A percentile compares a stretch with the other conserved stretches of the same genome.
phyloP scores from a whole-genome alignment of 83 land plant species.

The Picea abies region DNA sequence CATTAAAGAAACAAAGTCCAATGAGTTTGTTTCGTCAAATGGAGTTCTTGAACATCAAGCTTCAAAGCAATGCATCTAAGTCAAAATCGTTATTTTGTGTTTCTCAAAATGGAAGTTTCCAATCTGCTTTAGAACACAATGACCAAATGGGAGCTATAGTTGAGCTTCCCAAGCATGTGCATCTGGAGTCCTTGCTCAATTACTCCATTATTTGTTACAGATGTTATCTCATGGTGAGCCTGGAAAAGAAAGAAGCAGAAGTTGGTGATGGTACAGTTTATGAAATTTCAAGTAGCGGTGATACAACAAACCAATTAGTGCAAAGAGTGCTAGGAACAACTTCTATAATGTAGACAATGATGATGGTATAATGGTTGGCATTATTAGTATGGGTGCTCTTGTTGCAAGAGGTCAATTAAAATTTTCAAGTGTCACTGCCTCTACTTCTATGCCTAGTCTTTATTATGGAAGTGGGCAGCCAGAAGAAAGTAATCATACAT shows the following conservation, averaged over 20 bases:
- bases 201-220: no score
- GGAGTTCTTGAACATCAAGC: not conserved
- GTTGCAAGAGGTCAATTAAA: conserved; percentile 77
- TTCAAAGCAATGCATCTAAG: conserved; percentile 27
- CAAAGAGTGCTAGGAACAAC: no score
- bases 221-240: no score
- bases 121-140: not conserved
- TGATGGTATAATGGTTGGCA: not conserved
- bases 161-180: not conserved
- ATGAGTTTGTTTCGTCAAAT: not conserved
- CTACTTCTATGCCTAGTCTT: conserved; percentile 22
- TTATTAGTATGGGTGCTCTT: conserved; percentile 83
- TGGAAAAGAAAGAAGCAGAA: no score
- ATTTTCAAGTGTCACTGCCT: conserved; percentile 25
- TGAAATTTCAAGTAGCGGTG: no score
- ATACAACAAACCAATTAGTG: no score
- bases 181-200: no score
- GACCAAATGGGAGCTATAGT: not conserved
- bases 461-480: conserved; percentile 3
- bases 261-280: no score
- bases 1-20: no score
- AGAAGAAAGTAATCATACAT: conserved; percentile 56
- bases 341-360: no score
- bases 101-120: conserved; percentile 18
- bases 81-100: conserved; percentile 9